Evolutionary conservation across 2,329 filamentous ascomycete genomes (phyloP).

Genomic region (Pyrenophora seminiperda): DNA sequence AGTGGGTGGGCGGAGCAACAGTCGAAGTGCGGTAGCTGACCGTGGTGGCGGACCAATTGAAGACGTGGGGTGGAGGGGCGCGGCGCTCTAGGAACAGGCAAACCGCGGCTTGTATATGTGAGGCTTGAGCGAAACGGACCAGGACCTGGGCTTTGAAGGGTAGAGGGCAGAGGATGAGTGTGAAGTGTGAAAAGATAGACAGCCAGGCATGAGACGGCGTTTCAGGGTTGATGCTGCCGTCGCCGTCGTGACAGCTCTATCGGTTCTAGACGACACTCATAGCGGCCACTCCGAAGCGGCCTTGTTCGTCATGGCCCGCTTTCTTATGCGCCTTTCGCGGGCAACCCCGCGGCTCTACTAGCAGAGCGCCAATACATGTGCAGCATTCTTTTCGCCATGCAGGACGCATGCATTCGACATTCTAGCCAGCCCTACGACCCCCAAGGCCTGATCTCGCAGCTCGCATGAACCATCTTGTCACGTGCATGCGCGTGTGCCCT

Average conservation of each 20-base stretch:
- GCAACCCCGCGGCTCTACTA: constrained; percentile 12
- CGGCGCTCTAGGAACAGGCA: constrained; percentile 5
- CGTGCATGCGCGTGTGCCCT: constrained; percentile 15
- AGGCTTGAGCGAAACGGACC: neutral
- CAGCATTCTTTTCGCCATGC: constrained; percentile 21
- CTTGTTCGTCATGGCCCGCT: constrained; percentile 14
- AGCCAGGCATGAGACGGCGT: neutral
- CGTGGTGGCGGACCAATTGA: constrained; percentile 26
- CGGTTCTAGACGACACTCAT: constrained; percentile 11
- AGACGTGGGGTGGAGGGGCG: constrained; percentile 22
- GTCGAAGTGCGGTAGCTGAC: constrained; percentile 11
- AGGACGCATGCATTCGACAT: constrained; percentile 17
- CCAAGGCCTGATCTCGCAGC: neutral
- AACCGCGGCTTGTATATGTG: neutral
- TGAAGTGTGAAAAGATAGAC: constrained; percentile 9
- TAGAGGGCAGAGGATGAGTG: neutral
- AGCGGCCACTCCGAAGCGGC: constrained; percentile 14
- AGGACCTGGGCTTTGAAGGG: neutral
- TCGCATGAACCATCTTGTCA: constrained; percentile 11
- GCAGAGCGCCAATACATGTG: constrained; percentile 2
- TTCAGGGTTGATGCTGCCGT: neutral
- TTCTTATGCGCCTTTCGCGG: constrained; percentile 5
- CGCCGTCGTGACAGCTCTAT: constrained; percentile 11
- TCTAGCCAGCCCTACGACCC: constrained; percentile 19
- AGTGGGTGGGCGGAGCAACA: constrained; percentile 22